phyloP scores from a whole-genome alignment of 2,329 filamentous ascomycete species.

The Lasiodiplodia gonubiensis region DNA sequence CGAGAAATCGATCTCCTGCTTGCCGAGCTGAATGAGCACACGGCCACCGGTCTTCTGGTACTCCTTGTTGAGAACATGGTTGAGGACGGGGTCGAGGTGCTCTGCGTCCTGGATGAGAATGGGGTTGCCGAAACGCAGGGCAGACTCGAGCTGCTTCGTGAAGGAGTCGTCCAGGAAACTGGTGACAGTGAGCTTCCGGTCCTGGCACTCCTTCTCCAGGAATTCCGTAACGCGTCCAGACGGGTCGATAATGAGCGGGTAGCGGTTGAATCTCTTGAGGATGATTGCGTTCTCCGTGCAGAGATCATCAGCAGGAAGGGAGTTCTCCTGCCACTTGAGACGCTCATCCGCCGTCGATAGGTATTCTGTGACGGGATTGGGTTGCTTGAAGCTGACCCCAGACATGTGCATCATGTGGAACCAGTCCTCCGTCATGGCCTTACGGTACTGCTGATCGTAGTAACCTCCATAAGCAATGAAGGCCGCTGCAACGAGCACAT shows the following conservation, averaged over 20 bases:
- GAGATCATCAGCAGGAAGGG: constrained; percentile 91
- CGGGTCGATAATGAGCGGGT: constrained; percentile 97
- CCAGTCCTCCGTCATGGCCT: constrained; percentile 98
- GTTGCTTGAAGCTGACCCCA: constrained; percentile 90
- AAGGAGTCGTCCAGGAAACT: constrained; percentile 98
- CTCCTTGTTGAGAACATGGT: constrained; percentile 98
- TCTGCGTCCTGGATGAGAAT: constrained; percentile 99
- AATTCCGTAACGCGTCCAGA: constrained; percentile 95
- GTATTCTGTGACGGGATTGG: constrained; percentile 95
- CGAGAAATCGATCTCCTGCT: constrained; percentile 99
- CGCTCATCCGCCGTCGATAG: constrained; percentile 95
- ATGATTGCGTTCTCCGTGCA: constrained; percentile 99
- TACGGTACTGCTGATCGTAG: constrained; percentile 97
- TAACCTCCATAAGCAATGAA: constrained; percentile 97
- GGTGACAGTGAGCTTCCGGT: constrained; percentile 90
- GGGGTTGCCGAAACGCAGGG: constrained; percentile 94
- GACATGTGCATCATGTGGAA: constrained; percentile 89
- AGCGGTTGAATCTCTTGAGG: constrained; percentile 96
- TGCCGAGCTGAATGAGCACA: constrained; percentile 96
- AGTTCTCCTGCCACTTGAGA: constrained; percentile 92
- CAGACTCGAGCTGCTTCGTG: constrained; percentile 96
- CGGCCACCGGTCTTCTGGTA: constrained; percentile 98
- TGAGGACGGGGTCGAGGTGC: constrained; percentile 94
- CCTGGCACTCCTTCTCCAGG: constrained; percentile 91
- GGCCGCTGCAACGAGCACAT: constrained; percentile 93